phyloP scores from a whole-genome alignment of 805 yeast genomes.

The Jamesozyma gamospora region DNA sequence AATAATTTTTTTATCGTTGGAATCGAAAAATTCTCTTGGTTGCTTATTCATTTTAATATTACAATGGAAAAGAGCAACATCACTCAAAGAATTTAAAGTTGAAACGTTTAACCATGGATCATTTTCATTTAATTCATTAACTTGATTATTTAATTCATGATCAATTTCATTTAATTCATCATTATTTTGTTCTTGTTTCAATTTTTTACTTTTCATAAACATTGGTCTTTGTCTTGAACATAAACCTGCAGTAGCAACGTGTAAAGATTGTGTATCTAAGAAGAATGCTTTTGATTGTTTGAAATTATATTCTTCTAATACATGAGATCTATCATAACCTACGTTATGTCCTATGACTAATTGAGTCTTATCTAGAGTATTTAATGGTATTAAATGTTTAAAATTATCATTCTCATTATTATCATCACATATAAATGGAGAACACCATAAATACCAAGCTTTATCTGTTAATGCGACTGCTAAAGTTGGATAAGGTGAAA shows the following conservation, averaged over 20 bases:
- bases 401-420: constrained; percentile 18
- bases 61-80: constrained; percentile 74
- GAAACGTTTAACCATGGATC: constrained; percentile 84
- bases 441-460: constrained; percentile 94
- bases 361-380: constrained; percentile 38
- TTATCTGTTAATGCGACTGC: constrained; percentile 67
- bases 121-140: constrained; percentile 11
- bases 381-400: constrained; percentile 71
- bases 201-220: constrained; percentile 52
- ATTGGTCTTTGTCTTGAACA: constrained; percentile 82
- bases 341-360: constrained; percentile 85
- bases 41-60: constrained; percentile 55
- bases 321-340: constrained; percentile 81
- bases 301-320: constrained; percentile 71
- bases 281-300: constrained; percentile 61
- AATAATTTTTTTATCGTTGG: constrained; percentile 44
- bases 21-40: constrained; percentile 53
- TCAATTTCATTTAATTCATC: constrained; percentile 3
- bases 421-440: constrained; percentile 57
- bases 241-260: constrained; percentile 83
- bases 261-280: constrained; percentile 87
- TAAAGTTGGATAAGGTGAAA: constrained; percentile 63
- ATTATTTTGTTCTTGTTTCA: constrained; percentile 11
- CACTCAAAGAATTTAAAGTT: constrained; percentile 67
- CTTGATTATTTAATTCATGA: neutral